phyloP scores from a whole-genome alignment of 306 rosid genomes.

The Canavalia ensiformis region DNA sequence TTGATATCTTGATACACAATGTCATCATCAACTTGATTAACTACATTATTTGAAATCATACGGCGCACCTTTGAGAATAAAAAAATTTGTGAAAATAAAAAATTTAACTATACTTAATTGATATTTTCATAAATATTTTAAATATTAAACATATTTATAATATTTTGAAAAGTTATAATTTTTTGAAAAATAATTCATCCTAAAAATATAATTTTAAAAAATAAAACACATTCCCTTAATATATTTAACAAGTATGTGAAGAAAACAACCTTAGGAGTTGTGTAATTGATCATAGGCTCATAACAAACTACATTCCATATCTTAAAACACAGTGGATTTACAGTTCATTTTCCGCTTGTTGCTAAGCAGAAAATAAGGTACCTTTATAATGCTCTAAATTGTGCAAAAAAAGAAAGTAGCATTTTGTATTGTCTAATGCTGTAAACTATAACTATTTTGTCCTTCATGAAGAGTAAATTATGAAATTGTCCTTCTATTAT shows the following conservation, averaged over 20 bases:
- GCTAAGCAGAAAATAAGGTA: not conserved
- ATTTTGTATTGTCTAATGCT: not conserved
- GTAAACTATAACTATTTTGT: not conserved
- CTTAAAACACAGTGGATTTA: slow-evolving; percentile 10
- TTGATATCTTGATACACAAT: too few relatives aligned
- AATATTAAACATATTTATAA: too few relatives aligned
- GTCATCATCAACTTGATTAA: too few relatives aligned
- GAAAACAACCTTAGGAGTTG: not conserved
- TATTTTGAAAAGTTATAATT: too few relatives aligned
- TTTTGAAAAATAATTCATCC: too few relatives aligned
- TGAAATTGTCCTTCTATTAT: not conserved
- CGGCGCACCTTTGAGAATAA: too few relatives aligned
- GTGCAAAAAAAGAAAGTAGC: not conserved
- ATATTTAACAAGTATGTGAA: not conserved
- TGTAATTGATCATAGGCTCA: not conserved
- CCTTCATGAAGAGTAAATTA: not conserved
- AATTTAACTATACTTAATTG: too few relatives aligned
- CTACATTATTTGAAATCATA: too few relatives aligned
- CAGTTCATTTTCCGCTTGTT: not conserved
- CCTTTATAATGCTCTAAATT: not conserved
- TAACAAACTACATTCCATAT: not conserved
- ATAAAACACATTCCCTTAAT: too few relatives aligned
- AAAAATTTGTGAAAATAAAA: too few relatives aligned
- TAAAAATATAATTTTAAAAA: too few relatives aligned
- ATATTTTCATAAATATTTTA: too few relatives aligned